Evolutionary conservation across 257 asterid genomes (phyloP).

Genomic region (Sherardia arvensis): DNA sequence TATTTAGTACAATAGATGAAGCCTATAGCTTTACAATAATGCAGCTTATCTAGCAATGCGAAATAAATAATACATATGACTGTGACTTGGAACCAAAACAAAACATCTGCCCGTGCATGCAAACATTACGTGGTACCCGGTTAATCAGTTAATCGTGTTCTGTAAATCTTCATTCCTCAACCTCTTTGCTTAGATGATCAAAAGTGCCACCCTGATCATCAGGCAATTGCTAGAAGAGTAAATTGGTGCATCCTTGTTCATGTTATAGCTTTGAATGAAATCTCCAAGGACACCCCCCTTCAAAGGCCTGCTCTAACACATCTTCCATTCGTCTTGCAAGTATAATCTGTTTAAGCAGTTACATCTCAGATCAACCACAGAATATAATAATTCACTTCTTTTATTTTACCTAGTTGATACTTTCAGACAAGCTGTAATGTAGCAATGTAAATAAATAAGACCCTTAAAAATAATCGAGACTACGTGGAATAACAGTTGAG

Average conservation of each 20-base stretch:
- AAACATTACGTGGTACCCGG: not conserved
- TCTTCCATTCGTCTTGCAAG: constrained; percentile 93
- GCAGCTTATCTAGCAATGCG: constrained; percentile 5
- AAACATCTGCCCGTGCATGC: not conserved
- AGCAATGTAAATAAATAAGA: not conserved
- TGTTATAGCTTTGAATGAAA: constrained; percentile 62
- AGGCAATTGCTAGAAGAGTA: not conserved
- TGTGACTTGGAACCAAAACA: not conserved
- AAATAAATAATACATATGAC: constrained; percentile 5
- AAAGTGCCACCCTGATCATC: not conserved
- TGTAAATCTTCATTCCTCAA: not conserved
- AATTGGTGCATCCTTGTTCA: not conserved
- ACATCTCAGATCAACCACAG: not conserved
- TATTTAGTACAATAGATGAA: not conserved
- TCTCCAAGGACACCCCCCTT: constrained; percentile 95
- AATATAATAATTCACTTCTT: not conserved
- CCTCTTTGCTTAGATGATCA: not conserved
- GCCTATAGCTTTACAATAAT: constrained; percentile 3
- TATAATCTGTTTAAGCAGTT: constrained; percentile 46
- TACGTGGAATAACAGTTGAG: too few species aligned
- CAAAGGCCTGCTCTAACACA: constrained; percentile 92
- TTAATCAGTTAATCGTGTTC: constrained; percentile 7
- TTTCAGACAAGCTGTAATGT: not conserved
- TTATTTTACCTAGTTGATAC: not conserved
- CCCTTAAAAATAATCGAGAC: not conserved